Base-by-base conservation (phyloP, 1,284 basidiomycete genomes). In the Cystobasidium slooffiae region DNA sequence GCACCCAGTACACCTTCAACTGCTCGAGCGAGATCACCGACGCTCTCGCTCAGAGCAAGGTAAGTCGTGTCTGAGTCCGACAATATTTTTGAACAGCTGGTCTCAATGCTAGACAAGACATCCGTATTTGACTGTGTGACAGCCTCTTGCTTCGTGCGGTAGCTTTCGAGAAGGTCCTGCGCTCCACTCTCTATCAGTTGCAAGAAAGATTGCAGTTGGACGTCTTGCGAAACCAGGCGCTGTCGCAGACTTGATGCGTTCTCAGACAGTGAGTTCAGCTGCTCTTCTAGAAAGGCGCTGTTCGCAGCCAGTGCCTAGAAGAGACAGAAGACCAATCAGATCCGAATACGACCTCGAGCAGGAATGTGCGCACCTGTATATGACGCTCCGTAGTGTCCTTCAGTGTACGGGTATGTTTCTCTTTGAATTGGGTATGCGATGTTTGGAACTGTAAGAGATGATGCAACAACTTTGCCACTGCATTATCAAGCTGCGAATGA, bases 121-220 rank as follows among this genome's bases (percentile, higher is more conserved):
- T 58, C 16, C 7, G 65, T 59, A 5, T 18, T 55, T 41, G 39
- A 14, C n/a, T 44, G 1, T 7, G 12, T 58, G 74, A 67, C 53
- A 67, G 58, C 37, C 8, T 20, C 55, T 56, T 65, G 74, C 58
- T 75, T 62, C 10, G 5, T n/a, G 7, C 46, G 67, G 20, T 53
- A 63, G 3, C 41, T 3, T 2, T 16, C 18, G 8, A 74, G 46
- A n/a, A 78, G 58, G 6, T 51, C 53, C 10, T 18, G 24, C 49
- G 76, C 70, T 6, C 66, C 72, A 12, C n/a, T 43, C 6, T 76
- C 76, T 44, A 78, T 62, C 16, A 77, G 49, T 2, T 62, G n/a
- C 0, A 68, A 63, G 63, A 76, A 79, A 1, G 46, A 37, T 6
- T 52, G 12, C 14, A 55, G 43, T 41, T 75, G 75, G 3, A 47